Evolutionary conservation across 2,329 filamentous ascomycete genomes (phyloP).

Genomic region (Fusarium nurragi): DNA sequence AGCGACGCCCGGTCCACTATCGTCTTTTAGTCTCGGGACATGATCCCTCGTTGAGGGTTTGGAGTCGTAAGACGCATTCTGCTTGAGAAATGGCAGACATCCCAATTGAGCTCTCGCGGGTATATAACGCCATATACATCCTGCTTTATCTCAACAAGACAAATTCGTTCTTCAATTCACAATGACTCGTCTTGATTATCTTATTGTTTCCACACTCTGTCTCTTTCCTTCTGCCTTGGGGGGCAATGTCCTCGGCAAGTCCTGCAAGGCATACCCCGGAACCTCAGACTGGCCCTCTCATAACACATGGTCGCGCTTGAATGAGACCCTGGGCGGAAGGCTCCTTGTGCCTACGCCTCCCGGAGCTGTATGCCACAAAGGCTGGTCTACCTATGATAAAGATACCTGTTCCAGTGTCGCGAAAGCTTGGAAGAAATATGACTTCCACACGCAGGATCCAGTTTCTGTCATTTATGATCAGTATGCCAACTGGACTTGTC

Average conservation of each 20-base stretch:
- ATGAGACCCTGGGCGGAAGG: slow-evolving; percentile 54
- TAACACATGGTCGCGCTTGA: slow-evolving; percentile 57
- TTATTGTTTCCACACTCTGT: slow-evolving; percentile 7
- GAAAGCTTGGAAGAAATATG: slow-evolving; percentile 43
- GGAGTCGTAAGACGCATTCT: background rate
- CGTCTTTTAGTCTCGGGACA: slow-evolving; percentile 29
- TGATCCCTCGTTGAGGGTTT: slow-evolving; percentile 13
- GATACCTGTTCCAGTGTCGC: slow-evolving; percentile 44
- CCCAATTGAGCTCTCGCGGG: background rate
- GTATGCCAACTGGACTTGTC: slow-evolving; percentile 61
- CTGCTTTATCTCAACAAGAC: rapidly evolving
- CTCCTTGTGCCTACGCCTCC: slow-evolving; percentile 55
- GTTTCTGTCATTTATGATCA: slow-evolving; percentile 52
- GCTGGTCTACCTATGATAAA: slow-evolving; percentile 40
- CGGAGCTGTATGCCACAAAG: slow-evolving; percentile 45
- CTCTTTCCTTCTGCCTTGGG: background rate
- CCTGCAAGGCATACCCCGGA: slow-evolving; percentile 60
- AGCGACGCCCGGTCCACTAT: slow-evolving; percentile 3
- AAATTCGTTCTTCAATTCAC: background rate
- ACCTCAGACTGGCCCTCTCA: slow-evolving; percentile 59
- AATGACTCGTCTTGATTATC: slow-evolving; percentile 14
- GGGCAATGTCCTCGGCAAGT: background rate
- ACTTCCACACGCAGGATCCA: slow-evolving; percentile 45
- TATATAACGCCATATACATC: slow-evolving; percentile 14
- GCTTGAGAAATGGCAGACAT: background rate